These are phyloP conservation scores for Alliaria petiolata DNA, from an alignment of 345 rosid species.

Conservation along the genomic window DNA sequence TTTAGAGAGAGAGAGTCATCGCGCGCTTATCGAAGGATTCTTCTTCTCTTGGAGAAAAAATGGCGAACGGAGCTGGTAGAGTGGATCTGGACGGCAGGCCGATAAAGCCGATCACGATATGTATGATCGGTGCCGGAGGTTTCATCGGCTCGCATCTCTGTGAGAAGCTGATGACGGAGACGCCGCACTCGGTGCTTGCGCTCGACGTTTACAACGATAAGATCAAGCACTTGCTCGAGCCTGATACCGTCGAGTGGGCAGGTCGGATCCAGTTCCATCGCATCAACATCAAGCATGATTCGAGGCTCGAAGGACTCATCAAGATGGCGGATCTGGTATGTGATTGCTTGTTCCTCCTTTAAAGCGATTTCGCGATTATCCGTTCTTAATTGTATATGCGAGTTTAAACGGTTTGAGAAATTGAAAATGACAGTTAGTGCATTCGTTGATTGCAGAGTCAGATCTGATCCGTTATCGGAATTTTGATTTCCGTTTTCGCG, in stretches of 20 bases:
- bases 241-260: slow-evolving; percentile 44
- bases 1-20: not conserved
- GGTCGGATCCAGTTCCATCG: slow-evolving; percentile 98
- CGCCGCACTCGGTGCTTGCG: slow-evolving; percentile 80
- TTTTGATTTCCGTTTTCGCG: not conserved
- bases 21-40: not conserved
- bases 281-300: slow-evolving; percentile 87
- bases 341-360: not conserved
- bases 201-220: slow-evolving; percentile 97
- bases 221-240: slow-evolving; percentile 91
- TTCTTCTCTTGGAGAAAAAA: not conserved
- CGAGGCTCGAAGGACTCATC: slow-evolving; percentile 92
- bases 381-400: not conserved
- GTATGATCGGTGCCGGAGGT: slow-evolving; percentile 99
- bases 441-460: not conserved
- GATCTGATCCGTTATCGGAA: slow-evolving; percentile 21
- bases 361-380: not conserved
- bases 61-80: slow-evolving; percentile 41
- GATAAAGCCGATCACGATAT: slow-evolving; percentile 75
- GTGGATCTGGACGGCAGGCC: slow-evolving; percentile 85
- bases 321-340: slow-evolving; percentile 95
- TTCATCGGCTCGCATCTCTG: slow-evolving; percentile 98
- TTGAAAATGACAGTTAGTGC: not conserved
- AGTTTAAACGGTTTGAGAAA: not conserved
- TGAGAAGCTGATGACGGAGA: slow-evolving; percentile 74